phyloP scores from a whole-genome alignment of 805 yeast genomes.

The Ogataea paradorogensis region DNA sequence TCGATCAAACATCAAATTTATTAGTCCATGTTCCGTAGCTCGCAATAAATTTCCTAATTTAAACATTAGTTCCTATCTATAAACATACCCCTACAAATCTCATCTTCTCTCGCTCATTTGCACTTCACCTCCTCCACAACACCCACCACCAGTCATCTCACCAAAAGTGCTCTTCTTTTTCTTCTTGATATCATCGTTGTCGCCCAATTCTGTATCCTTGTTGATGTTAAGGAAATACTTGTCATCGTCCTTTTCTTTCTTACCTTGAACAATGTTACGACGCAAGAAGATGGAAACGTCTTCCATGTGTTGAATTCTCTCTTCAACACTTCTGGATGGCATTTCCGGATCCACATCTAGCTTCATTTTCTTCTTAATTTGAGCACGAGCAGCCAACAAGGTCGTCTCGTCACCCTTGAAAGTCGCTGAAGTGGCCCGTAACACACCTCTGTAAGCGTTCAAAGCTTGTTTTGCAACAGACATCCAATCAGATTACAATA shows the following conservation, averaged over 20 bases:
- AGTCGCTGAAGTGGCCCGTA: conserved; percentile 63
- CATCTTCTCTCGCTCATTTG: conserved; percentile 26
- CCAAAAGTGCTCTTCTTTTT: conserved; percentile 32
- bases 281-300: conserved; percentile 70
- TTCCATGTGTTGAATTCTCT: conserved; percentile 54
- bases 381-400: conserved; percentile 55
- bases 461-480: conserved; percentile 25
- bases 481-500: conserved; percentile 14
- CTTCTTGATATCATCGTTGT: conserved; percentile 73
- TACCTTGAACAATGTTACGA: conserved; percentile 86
- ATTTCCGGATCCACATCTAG: conserved; percentile 38
- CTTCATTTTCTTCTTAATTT: conserved; percentile 54
- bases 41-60: conserved; percentile 9
- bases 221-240: conserved; percentile 67
- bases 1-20: neutral
- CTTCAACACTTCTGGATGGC: conserved; percentile 44
- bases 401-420: conserved; percentile 50
- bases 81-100: neutral
- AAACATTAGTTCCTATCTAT: conserved; percentile 1
- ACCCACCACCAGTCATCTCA: conserved; percentile 44
- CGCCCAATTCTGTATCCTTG: conserved; percentile 82
- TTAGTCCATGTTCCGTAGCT: neutral
- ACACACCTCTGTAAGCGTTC: conserved; percentile 59
- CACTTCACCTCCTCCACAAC: conserved; percentile 51
- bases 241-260: conserved; percentile 38